Percentiles rank a stretch among this genome's conserved stretches.
These are phyloP conservation scores for Sindora glabra DNA, from an alignment of 306 rosid species.

Conservation along the genomic window DNA sequence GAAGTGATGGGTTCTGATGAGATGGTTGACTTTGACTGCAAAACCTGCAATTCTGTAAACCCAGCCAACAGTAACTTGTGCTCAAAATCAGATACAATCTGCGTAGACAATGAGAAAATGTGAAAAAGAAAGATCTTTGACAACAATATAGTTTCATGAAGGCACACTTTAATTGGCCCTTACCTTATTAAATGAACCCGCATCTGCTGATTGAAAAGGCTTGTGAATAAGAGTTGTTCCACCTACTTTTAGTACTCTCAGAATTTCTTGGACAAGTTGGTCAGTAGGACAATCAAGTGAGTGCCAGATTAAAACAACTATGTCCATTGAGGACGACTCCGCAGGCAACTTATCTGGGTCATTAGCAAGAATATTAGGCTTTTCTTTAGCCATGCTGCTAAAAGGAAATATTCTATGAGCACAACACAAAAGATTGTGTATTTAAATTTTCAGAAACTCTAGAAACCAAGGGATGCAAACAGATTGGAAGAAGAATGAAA, in stretches of 20 bases:
- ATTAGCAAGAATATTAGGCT: slow-evolving; percentile 1
- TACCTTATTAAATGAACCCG: slow-evolving; percentile 46
- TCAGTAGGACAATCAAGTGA: slow-evolving; percentile 49
- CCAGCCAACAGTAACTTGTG: slow-evolving; percentile 68
- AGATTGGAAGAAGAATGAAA: background rate
- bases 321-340: slow-evolving; percentile 57
- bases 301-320: slow-evolving; percentile 39
- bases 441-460: background rate
- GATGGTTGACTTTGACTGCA: slow-evolving; percentile 30
- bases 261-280: slow-evolving; percentile 54
- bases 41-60: slow-evolving; percentile 53
- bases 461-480: background rate
- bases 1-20: slow-evolving; percentile 17
- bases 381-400: background rate
- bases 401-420: background rate
- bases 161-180: slow-evolving; percentile 3
- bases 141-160: background rate
- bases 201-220: slow-evolving; percentile 37
- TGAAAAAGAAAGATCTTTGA: slow-evolving; percentile 10
- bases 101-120: slow-evolving; percentile 15
- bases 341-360: slow-evolving; percentile 63
- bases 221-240: slow-evolving; percentile 46
- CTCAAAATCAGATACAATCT: slow-evolving; percentile 48
- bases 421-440: background rate
- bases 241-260: slow-evolving; percentile 64